A percentile compares a stretch with the other conserved stretches of the same genome.
These are phyloP conservation scores for Claviceps sp. DNA, from an alignment of 2,329 filamentous ascomycete genomes.

Conservation along the genomic window DNA sequence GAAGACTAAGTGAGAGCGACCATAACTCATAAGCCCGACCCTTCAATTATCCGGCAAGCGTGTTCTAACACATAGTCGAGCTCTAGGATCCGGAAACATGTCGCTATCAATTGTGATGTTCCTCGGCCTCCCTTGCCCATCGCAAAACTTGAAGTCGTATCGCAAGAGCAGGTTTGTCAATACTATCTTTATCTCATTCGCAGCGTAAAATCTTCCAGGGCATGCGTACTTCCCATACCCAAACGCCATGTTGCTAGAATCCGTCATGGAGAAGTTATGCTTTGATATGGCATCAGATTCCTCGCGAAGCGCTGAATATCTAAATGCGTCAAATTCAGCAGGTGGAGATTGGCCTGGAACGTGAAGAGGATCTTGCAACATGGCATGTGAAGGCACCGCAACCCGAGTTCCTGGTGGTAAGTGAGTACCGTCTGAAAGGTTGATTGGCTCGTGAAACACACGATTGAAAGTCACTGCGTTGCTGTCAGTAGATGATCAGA, in stretches of 20 bases:
- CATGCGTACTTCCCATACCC: constrained; percentile 34
- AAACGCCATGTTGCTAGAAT: constrained; percentile 33
- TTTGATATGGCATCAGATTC: constrained; percentile 16
- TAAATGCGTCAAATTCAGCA: constrained; percentile 28
- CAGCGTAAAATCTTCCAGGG: constrained; percentile 31
- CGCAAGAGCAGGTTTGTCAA: constrained; percentile 31
- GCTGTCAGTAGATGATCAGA: not conserved
- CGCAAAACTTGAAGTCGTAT: constrained; percentile 29
- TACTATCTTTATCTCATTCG: constrained; percentile 36
- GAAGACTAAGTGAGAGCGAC: not conserved
- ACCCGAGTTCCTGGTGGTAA: constrained; percentile 1
- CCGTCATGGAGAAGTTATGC: constrained; percentile 33
- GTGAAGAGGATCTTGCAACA: constrained; percentile 7
- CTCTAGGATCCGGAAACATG: not conserved
- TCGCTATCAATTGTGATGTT: not conserved
- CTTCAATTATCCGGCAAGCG: not conserved
- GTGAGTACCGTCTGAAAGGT: constrained; percentile 2
- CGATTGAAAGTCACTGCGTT: constrained; percentile 2
- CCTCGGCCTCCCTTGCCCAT: not conserved
- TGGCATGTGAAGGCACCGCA: not conserved
- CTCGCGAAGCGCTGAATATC: constrained; percentile 27
- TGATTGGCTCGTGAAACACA: not conserved
- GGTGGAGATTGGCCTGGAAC: constrained; percentile 19
- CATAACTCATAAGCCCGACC: not conserved
- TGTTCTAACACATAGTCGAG: not conserved